Base-by-base conservation (phyloP, 2,329 filamentous ascomycete genomes). In the Hymenoscyphus albidus region DNA sequence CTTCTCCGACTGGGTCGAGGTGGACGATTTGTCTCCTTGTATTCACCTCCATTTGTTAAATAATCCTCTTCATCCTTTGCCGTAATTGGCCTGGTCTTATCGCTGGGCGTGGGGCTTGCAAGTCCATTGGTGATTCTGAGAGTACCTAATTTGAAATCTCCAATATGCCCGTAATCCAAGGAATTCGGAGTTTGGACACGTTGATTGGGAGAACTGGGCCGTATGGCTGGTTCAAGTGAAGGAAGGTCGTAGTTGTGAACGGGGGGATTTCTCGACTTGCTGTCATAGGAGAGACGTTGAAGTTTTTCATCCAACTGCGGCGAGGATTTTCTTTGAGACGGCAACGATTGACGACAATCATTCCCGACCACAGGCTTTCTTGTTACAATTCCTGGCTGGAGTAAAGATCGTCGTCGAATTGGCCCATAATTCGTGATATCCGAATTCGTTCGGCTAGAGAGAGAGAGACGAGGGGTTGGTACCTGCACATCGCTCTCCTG, bases 131-230 rank as follows among this genome's bases (percentile, higher is more conserved):
- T 87, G 63, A 89, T 88, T 42, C 84, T 82, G 59, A 89, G 71
- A 1, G 85, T 85, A 1, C 87, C 87, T 62, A 87, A 81, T 71
- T 86, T 86, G 72, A 87, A 88, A 12, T 80, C 83, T 2, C 86
- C 86, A 39, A 85, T 81, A 57, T 87, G 84, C 65, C 80, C 79
- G 70, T 88, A 88, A n/a, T 84, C 81, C 35, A 78, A 74, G 31
- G 87, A 85, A 51, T 77, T 81, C 0, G 86, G 82, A 0, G 83
- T 85, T 63, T 70, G 68, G 16, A 71, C 69, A 62, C 74, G 68
- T n/a, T 70, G 70, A 9, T 64, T 64, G 38, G 65, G 62, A 22
- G 54, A 38, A 27, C 51, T 40, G 58, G 63, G 61, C 10, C 61
- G 62, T 18, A 63, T 62, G 51, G 63, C 58, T 38, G 63, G 63